Conservation (phyloP, 768 basidiomycete genomes). For the Mycena leptocephala region DNA sequence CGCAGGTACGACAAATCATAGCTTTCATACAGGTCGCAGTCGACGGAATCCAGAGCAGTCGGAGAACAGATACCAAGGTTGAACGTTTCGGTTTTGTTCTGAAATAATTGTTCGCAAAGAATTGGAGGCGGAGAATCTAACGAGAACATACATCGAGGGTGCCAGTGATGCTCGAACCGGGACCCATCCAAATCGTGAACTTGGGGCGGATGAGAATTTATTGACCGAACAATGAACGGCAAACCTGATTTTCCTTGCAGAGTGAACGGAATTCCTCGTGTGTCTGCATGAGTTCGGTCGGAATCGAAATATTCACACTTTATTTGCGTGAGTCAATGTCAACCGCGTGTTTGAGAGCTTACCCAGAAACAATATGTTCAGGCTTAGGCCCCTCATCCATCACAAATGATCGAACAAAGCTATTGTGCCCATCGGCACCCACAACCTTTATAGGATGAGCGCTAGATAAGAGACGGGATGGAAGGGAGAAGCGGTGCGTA, state of each 20-base stretch:
- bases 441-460: slow-evolving; percentile 26
- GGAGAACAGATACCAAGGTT: slow-evolving; percentile 17
- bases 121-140: background rate
- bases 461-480: background rate
- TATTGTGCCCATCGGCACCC: slow-evolving; percentile 54
- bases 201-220: background rate
- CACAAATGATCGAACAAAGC: slow-evolving; percentile 41
- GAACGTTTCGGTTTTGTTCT: slow-evolving; percentile 2
- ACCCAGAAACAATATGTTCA: slow-evolving; percentile 16
- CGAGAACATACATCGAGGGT: slow-evolving; percentile 9
- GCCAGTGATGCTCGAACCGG: slow-evolving; percentile 18
- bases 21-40: slow-evolving; percentile 7
- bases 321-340: background rate
- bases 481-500: background rate
- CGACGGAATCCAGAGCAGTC: background rate
- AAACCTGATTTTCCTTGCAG: slow-evolving; percentile 18
- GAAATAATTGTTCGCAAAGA: background rate
- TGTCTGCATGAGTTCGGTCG: slow-evolving; percentile 8
- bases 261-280: slow-evolving; percentile 18
- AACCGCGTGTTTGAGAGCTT: background rate
- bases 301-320: slow-evolving; percentile 26
- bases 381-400: background rate
- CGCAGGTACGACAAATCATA: background rate
- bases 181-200: slow-evolving; percentile 33
- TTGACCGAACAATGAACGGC: background rate